phyloP scores from a whole-genome alignment of 495 filamentous ascomycete genomes.

The Schizothecium vesticola region DNA sequence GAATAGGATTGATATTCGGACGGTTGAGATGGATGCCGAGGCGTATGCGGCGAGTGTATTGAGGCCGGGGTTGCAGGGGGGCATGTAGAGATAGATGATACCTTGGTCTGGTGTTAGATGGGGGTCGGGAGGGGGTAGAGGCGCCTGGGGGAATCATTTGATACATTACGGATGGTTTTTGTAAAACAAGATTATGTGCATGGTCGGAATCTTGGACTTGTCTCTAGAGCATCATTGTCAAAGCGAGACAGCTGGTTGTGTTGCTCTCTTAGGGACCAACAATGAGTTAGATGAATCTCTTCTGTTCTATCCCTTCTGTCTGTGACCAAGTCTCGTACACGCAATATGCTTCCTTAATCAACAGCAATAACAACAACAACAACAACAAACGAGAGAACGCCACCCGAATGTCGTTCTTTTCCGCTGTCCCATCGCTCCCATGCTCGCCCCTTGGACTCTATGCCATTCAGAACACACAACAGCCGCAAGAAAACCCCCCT shows the following conservation, averaged over 20 bases:
- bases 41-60: slow-evolving; percentile 46
- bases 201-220: not conserved
- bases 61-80: slow-evolving; percentile 12
- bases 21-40: slow-evolving; percentile 50
- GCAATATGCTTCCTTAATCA: not conserved
- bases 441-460: not conserved
- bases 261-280: not conserved
- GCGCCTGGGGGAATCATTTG: not conserved
- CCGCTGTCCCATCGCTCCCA: not conserved
- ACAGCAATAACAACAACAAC: not conserved
- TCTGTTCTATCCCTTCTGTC: not conserved
- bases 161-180: not conserved
- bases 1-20: slow-evolving; percentile 46
- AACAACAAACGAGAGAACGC: not conserved
- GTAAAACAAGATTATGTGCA: not conserved
- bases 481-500: no score
- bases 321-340: not conserved
- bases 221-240: not conserved
- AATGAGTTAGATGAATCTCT: not conserved
- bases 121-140: not conserved
- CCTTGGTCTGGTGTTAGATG: not conserved
- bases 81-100: not conserved
- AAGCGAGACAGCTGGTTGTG: not conserved
- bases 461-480: not conserved
- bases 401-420: not conserved